Evolutionary conservation across 306 rosid species (phyloP), one percentile per base, ranked within the genome.

Genomic region (Inga laurina): DNA sequence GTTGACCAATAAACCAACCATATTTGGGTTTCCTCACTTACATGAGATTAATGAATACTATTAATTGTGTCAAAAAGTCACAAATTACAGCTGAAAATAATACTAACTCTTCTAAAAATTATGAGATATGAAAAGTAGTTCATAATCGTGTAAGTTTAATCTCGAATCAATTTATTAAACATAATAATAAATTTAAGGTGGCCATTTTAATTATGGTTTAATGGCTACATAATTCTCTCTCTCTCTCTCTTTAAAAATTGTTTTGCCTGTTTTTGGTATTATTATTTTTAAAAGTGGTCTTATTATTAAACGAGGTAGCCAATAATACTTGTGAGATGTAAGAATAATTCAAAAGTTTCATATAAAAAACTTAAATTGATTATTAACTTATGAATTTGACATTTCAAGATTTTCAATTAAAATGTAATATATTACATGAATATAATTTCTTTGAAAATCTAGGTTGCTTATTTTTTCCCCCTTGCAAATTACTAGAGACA

Each of bases 1-100:
- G 86, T 81, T 87, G 90, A 85, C 90, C 75, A 70, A 43, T 34
- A 79, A 75, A 12, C 49, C 70, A 30, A 65, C 43, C 43, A 12
- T 12, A 30, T 27, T 34, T 49, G 76, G 65, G 18, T 66, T 43
- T 66, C 64, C 59, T 51, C 75, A 57, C 68, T 72, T 57, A 39
- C 72, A 64, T 61, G 35, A 61, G 35, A 14, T 77, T 30, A 14
- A 51, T 72, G 39, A 71, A 57, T n/a, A 22, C 51, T 22, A 39
- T 48, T 45, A 41, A 49, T 10, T 61, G 74, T 74, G 81, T 79
- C 34, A 43, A 16, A 79, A 57, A 16, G 71, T 71, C 69, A 44
- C 37, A 46, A 72, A 76, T 74, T 61, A 32, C 43, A 56, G 71
- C 18, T 51, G 30, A 61, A 37, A 62, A 11, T 64, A 5, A 27